These are phyloP conservation scores for Flaveria linearis DNA, from an alignment of 129 eudicot species.

Conservation along the genomic window DNA sequence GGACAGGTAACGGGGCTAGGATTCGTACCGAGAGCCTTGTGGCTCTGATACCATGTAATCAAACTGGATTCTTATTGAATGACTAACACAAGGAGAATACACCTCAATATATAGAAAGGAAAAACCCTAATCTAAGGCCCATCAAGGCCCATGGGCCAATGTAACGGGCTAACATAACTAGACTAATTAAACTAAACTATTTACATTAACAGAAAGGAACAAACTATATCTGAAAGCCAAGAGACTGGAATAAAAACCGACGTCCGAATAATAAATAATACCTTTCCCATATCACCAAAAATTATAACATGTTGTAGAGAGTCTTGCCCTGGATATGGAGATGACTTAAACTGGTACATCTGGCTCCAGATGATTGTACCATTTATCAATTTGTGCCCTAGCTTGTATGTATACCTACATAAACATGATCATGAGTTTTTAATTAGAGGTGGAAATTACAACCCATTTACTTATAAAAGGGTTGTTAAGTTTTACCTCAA, in stretches of 20 bases:
- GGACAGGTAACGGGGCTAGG: no score
- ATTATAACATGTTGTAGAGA: slow-evolving; percentile 67
- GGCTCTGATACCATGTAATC: no score
- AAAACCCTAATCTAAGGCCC: no score
- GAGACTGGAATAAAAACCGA: neutral
- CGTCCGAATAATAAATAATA: slow-evolving; percentile 13
- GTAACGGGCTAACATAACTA: no score
- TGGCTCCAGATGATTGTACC: slow-evolving; percentile 60
- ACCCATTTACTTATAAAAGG: neutral
- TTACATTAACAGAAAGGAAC: no score
- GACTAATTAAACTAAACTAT: no score
- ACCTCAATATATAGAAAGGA: no score
- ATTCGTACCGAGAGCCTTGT: no score
- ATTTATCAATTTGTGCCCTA: slow-evolving; percentile 59
- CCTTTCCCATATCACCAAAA: slow-evolving; percentile 85
- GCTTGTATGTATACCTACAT: slow-evolving; percentile 69
- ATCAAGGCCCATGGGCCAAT: no score
- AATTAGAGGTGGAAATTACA: neutral
- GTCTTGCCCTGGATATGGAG: slow-evolving; percentile 73
- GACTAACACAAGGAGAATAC: no score
- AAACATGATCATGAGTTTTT: slow-evolving; percentile 8
- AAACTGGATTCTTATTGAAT: no score
- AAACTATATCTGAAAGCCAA: slow-evolving; percentile 4
- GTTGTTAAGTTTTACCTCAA: neutral
- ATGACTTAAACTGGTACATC: slow-evolving; percentile 47